Evolutionary conservation across 371 early-diverging fungal species (phyloP), one percentile per base, ranked within the genome.

Genomic region (Thermomucor indicae-seudaticae): DNA sequence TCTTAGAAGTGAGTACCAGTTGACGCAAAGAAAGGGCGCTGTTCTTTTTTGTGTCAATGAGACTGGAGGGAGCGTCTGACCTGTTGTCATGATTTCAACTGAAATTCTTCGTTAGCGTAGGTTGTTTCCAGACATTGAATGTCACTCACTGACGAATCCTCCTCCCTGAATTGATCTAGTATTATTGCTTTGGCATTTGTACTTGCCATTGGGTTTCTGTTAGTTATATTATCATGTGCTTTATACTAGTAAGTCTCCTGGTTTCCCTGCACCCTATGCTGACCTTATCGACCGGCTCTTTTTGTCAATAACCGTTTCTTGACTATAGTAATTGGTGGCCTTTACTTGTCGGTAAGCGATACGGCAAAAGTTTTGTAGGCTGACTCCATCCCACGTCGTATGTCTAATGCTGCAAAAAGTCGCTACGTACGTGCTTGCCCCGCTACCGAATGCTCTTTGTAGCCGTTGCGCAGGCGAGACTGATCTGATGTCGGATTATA

Each of bases 221-320:
- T 92, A 22, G 91, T 91, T 44, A 92, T 95, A 62, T 78, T 96
- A 51, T 92, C 95, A 3, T 96, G 94, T 60, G 96, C 96, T 17
- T 79, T 95, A 34, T 92, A 88, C 65, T 82, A 75, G 83, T 86
- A 80, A 65, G 78, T 58, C 24, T 47, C 17, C n/a, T 12, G 7
- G 11, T 30, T 4, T 24, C 30, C n/a, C 11, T 25, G 14, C 34
- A 31, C 19, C 4, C n/a, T 23, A 3, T 38, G 4, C 11, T 31
- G 35, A 47, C 27, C 19, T 41, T 37, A 3, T n/a, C 44, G 6
- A 37, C 0, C 19, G 12, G 28, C 22, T 25, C 47, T 32, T 60
- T 38, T 7, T 51, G 34, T 48, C 14, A 8, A n/a, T n/a, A n/a
- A n/a, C n/a, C n/a, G n/a, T n/a, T n/a, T n/a, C n/a, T n/a, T n/a